Evolutionary conservation across 495 filamentous ascomycete species (phyloP).

Genomic region (Neurospora sublineolata): DNA sequence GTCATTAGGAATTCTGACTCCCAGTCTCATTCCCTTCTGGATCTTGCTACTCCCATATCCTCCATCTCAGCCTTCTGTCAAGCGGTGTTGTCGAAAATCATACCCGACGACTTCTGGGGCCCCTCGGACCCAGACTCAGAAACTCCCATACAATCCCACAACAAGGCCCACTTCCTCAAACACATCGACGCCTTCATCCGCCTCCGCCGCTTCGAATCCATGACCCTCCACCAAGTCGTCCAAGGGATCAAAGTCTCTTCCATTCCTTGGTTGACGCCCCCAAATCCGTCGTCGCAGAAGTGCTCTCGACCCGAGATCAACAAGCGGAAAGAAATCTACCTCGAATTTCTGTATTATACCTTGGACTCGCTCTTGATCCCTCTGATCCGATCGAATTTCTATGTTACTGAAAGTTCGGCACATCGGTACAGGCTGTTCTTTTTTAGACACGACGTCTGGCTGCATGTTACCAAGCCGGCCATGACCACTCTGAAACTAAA

Average conservation of each 20-base stretch:
- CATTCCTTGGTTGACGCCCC: slow-evolving; percentile 63
- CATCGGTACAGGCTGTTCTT: slow-evolving; percentile 80
- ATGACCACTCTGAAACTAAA: slow-evolving; percentile 53
- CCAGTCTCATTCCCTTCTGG: slow-evolving; percentile 38
- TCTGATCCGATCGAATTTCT: slow-evolving; percentile 75
- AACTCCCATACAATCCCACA: slow-evolving; percentile 35
- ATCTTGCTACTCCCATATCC: slow-evolving; percentile 57
- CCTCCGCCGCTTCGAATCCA: slow-evolving; percentile 67
- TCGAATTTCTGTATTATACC: slow-evolving; percentile 81
- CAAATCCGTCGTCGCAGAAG: slow-evolving; percentile 33
- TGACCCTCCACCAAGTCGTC: slow-evolving; percentile 66
- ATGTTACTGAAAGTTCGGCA: slow-evolving; percentile 80
- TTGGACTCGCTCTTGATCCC: slow-evolving; percentile 89
- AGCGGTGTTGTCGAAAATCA: slow-evolving; percentile 58
- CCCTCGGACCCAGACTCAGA: background rate
- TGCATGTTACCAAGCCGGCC: slow-evolving; percentile 58
- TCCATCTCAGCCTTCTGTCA: slow-evolving; percentile 82
- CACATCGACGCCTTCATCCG: slow-evolving; percentile 67
- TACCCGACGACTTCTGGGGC: slow-evolving; percentile 72
- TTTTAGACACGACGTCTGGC: slow-evolving; percentile 91
- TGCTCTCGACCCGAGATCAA: slow-evolving; percentile 56
- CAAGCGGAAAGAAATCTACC: slow-evolving; percentile 69
- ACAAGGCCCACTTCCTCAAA: slow-evolving; percentile 47
- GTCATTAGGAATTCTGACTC: background rate
- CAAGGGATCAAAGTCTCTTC: slow-evolving; percentile 57